Evolutionary conservation across 1,284 basidiomycete species (phyloP), one percentile per base, ranked within the genome.

Genomic region (Trichosporon ovoides): DNA sequence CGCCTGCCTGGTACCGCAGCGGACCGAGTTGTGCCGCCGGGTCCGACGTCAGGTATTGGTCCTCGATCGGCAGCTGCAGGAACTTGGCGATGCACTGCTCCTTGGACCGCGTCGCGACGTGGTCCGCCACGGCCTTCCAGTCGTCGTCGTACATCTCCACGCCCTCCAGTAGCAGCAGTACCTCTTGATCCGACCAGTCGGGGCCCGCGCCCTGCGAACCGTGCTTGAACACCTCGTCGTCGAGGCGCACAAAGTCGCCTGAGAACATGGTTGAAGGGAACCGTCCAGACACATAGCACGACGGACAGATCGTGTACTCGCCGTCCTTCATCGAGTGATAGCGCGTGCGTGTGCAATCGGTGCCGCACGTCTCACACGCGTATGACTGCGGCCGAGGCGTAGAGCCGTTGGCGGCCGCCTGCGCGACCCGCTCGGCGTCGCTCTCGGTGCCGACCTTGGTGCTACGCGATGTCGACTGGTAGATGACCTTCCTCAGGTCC

Each of bases 91-190:
- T 89, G 74, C 95, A 98, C 77, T 96, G 91, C 72, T 98, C 93
- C 37, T 92, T 87, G 16, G 87, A 87, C 49, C 93, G 83, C 20
- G 91, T 91, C 13, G 87, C 89, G 49, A 98, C 92, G 72, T 98
- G 94, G 66, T 91, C 87, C 62, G 92, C 87, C 59, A 98, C 87
- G 36, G 85, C 84, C 28, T 85, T 86, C 95, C 94, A 98, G 73
- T 98, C 95, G 72, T 98, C 95, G 65, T 97, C 91, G 75, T 87
- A 93, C 91, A 98, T 95, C 78, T 99, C 95, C 53, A 98, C 84
- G 16, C 88, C 96, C 77, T 98, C 95, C 18, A 98, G 82, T 14
- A 99, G 81, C 2, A 91, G 79, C 13, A 98, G 78, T 18, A 88
- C 83, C 77, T 98, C 96, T 72, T 93, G 88, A 73, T 97, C 93